A percentile compares a stretch with the other conserved stretches of the same genome.
Evolutionary conservation across 2,329 filamentous ascomycete genomes (phyloP).

Genomic region (Diplodia mutila): DNA sequence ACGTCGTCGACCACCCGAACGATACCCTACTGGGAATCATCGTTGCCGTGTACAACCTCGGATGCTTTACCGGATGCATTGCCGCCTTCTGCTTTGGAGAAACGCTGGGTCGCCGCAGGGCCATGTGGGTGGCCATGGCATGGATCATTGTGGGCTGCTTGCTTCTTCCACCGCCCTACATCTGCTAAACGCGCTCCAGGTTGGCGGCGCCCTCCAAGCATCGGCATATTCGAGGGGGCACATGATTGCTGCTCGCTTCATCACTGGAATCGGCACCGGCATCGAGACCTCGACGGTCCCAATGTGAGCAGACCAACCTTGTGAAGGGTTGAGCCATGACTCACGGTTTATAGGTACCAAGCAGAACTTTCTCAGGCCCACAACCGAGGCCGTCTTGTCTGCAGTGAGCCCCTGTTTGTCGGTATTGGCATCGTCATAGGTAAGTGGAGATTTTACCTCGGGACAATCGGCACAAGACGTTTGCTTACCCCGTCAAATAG

Average conservation of each 20-base stretch:
- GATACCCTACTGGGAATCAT: constrained; percentile 52
- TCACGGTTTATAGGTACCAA: constrained; percentile 43
- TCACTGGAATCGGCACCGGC: constrained; percentile 59
- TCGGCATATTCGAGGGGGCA: constrained; percentile 35
- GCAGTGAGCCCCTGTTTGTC: constrained; percentile 54
- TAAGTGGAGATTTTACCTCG: background rate
- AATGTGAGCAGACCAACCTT: constrained; percentile 32
- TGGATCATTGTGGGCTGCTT: constrained; percentile 21
- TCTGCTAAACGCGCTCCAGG: background rate
- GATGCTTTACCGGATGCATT: constrained; percentile 48
- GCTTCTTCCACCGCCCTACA: too few species aligned
- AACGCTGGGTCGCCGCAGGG: constrained; percentile 47
- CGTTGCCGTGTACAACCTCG: constrained; percentile 56
- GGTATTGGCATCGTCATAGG: constrained; percentile 53
- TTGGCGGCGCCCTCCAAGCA: constrained; percentile 21
- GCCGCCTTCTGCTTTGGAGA: constrained; percentile 45
- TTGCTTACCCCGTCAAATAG: constrained; percentile 38
- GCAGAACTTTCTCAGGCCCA: constrained; percentile 57
- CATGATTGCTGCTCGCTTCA: constrained; percentile 56
- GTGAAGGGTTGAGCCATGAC: background rate
- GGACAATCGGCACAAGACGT: background rate
- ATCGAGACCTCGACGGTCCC: constrained; percentile 60
- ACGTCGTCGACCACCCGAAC: constrained; percentile 43
- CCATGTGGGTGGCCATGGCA: constrained; percentile 38
- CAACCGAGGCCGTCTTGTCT: constrained; percentile 64